phyloP scores from a whole-genome alignment of 768 basidiomycete genomes.

The Xanthoconium stramineum region DNA sequence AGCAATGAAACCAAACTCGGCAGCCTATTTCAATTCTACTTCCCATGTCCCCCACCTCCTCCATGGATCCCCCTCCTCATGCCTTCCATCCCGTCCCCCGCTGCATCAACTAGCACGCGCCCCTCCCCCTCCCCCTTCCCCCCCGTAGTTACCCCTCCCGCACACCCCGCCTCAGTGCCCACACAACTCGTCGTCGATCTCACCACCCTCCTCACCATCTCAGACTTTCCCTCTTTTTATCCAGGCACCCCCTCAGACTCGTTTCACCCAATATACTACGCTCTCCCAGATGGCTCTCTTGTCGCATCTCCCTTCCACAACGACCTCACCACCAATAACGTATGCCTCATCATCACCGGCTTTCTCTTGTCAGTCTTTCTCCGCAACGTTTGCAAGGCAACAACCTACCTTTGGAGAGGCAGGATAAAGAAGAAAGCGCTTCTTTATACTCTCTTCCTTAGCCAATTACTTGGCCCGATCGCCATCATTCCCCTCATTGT shows the following conservation, averaged over 20 bases:
- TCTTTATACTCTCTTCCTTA: constrained; percentile 37
- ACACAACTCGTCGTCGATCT: neutral
- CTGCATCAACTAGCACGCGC: neutral
- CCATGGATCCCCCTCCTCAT: neutral
- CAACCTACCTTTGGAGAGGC: constrained; percentile 50
- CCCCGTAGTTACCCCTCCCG: neutral
- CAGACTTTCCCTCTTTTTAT: neutral
- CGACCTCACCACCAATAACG: constrained; percentile 1
- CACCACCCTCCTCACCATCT: neutral
- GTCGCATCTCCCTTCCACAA: neutral
- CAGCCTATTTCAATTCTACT: neutral
- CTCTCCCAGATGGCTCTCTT: constrained; percentile 3
- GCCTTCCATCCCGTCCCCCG: neutral
- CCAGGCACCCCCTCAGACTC: neutral
- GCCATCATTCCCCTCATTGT: constrained; percentile 43
- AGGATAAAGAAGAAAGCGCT: constrained; percentile 55
- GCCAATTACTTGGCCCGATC: constrained; percentile 41
- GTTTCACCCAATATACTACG: neutral
- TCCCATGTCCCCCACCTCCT: neutral
- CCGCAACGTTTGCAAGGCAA: constrained; percentile 18
- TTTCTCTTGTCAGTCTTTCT: constrained; percentile 3
- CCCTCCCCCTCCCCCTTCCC: no score
- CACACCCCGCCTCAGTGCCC: neutral
- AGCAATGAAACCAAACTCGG: neutral
- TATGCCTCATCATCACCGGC: neutral